Evolutionary conservation across 2,329 filamentous ascomycete genomes (phyloP).

Genomic region (Claviceps purpurea): DNA sequence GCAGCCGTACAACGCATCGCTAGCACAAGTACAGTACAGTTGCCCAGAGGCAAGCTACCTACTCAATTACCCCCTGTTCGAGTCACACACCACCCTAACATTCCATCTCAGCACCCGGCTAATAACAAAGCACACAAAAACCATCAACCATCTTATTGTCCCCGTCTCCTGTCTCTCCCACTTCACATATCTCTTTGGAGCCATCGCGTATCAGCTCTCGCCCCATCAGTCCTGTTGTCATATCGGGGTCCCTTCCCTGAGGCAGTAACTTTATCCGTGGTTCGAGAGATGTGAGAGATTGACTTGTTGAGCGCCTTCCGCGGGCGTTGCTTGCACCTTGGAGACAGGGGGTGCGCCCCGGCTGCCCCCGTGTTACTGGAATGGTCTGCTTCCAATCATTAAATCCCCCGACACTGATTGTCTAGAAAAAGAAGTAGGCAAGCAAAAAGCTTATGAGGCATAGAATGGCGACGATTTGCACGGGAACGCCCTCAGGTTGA

Average conservation of each 20-base stretch:
- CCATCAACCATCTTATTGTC: neutral
- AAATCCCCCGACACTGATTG: neutral
- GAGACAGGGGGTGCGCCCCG: too few species aligned
- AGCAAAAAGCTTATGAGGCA: constrained; percentile 86
- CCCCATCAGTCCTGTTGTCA: too few species aligned
- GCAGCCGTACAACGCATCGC: constrained; percentile 1
- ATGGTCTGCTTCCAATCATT: neutral
- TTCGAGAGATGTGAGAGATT: too few species aligned
- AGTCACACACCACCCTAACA: neutral
- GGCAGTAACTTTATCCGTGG: too few species aligned
- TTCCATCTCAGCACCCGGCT: too few species aligned
- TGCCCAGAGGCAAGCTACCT: neutral
- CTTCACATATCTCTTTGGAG: too few species aligned
- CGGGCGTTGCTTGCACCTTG: too few species aligned
- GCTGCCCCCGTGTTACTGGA: neutral
- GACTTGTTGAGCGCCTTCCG: too few species aligned
- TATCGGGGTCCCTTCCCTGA: too few species aligned
- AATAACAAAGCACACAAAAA: neutral
- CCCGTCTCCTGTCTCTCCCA: too few species aligned
- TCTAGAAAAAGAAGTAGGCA: constrained; percentile 89
- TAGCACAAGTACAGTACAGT: constrained; percentile 2
- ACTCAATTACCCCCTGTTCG: neutral
- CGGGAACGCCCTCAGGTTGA: constrained; percentile 63
- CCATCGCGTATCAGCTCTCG: too few species aligned
- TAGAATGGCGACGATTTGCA: constrained; percentile 70